Percentiles rank a stretch among this genome's conserved stretches.
Evolutionary conservation across 2,329 filamentous ascomycete genomes (phyloP).

Genomic region (Huntiella moniliformis): DNA sequence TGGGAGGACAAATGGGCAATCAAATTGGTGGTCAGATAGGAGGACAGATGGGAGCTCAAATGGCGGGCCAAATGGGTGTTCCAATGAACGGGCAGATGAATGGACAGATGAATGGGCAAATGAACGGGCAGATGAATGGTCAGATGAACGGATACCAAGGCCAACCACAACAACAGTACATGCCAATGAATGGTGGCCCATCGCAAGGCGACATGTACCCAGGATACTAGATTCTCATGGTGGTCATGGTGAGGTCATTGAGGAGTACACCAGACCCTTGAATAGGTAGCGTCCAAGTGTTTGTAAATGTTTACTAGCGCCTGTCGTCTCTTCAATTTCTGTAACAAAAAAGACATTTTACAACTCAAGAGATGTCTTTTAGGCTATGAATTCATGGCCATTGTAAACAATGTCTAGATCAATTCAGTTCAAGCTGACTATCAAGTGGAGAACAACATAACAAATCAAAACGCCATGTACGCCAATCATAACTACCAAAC

Average conservation of each 20-base stretch:
- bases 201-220: not conserved
- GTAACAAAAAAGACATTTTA: not conserved
- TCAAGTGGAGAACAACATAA: slow-evolving; percentile 3
- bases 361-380: too few relatives aligned
- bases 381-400: not conserved
- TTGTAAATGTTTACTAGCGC: not conserved
- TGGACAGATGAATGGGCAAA: too few relatives aligned
- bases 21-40: too few relatives aligned
- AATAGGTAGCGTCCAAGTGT: not conserved
- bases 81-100: too few relatives aligned
- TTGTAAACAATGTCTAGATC: too few relatives aligned
- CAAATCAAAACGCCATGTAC: slow-evolving; percentile 2
- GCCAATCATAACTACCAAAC: not conserved
- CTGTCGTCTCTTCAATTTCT: too few relatives aligned
- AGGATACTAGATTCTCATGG: not conserved
- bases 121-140: not conserved
- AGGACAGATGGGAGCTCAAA: not conserved
- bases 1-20: not conserved
- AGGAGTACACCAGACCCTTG: not conserved
- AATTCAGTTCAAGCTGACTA: not conserved
- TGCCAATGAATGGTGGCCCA: not conserved
- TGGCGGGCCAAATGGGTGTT: not conserved
- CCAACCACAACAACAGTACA: slow-evolving; percentile 3
- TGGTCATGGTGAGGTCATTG: not conserved
- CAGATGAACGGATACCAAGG: not conserved